These are phyloP conservation scores for Arthrobotrys pseudoclavata DNA, from an alignment of 2,329 filamentous ascomycete species.

Conservation along the genomic window DNA sequence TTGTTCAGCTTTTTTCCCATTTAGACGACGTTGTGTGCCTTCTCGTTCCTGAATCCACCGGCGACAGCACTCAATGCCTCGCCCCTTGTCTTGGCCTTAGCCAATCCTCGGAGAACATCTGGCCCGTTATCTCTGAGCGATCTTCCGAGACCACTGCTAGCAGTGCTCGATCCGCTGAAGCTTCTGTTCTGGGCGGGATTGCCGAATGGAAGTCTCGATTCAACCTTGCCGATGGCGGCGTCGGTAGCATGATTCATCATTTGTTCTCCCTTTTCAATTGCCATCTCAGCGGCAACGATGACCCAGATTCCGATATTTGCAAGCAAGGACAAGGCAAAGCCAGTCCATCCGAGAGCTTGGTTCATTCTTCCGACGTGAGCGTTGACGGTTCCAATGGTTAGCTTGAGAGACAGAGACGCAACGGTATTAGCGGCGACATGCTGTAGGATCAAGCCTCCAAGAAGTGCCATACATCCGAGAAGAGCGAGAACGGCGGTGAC, in stretches of 20 bases:
- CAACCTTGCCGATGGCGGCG: constrained; percentile 47
- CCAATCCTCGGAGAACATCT: constrained; percentile 50
- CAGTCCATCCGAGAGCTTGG: constrained; percentile 62
- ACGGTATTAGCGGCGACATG: constrained; percentile 62
- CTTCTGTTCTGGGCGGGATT: constrained; percentile 19
- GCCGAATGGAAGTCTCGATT: constrained; percentile 31
- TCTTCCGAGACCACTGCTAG: constrained; percentile 51
- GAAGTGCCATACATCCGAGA: constrained; percentile 57
- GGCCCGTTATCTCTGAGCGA: constrained; percentile 47
- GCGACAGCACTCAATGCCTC: constrained; percentile 45
- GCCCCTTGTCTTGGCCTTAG: constrained; percentile 58
- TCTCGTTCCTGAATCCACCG: constrained; percentile 40
- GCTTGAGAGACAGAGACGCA: constrained; percentile 59
- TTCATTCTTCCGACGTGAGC: constrained; percentile 61
- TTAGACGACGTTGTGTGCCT: constrained; percentile 46
- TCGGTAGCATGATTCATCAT: constrained; percentile 59
- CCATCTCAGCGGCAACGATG: constrained; percentile 62
- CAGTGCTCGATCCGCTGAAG: constrained; percentile 39
- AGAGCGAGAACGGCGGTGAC: constrained; percentile 55
- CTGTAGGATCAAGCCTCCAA: constrained; percentile 62
- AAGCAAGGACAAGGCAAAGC: constrained; percentile 61
- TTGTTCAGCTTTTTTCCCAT: neutral
- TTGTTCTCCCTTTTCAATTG: constrained; percentile 59
- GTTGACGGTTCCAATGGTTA: constrained; percentile 61
- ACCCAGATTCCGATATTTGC: constrained; percentile 60